A percentile compares a stretch with the other conserved stretches of the same genome.
phyloP scores from a whole-genome alignment of 805 yeast genomes.

The Candida loeiensis region DNA sequence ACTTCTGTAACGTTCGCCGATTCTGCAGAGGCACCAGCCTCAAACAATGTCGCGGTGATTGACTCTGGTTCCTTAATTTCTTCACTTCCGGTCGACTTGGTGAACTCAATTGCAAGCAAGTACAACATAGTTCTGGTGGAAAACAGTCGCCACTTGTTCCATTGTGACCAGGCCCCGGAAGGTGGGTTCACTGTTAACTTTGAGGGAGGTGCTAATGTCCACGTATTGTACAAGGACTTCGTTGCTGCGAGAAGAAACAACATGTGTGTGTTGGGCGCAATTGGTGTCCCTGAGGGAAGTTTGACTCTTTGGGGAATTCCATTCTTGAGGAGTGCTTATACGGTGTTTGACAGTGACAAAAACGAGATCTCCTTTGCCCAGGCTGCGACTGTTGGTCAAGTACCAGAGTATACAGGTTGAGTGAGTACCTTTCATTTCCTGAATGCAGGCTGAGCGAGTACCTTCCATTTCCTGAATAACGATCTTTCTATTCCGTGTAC shows the following conservation, averaged over 20 bases:
- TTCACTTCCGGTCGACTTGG: slow-evolving; percentile 4
- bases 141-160: neutral
- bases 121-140: neutral
- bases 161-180: slow-evolving; percentile 2
- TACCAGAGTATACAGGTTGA: too few species aligned
- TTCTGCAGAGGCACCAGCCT: neutral
- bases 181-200: slow-evolving; percentile 6
- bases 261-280: neutral
- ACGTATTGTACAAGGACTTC: slow-evolving; percentile 4
- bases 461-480: too few species aligned
- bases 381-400: slow-evolving; percentile 5
- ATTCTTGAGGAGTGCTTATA: slow-evolving; percentile 24
- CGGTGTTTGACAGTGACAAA: slow-evolving; percentile 25
- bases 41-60: neutral
- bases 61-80: slow-evolving; percentile 4
- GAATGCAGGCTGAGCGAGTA: too few species aligned
- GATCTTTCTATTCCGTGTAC: too few species aligned
- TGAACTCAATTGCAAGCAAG: neutral
- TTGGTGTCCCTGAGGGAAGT: neutral
- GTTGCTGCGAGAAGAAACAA: neutral
- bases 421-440: too few species aligned
- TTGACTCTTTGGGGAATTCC: slow-evolving; percentile 21
- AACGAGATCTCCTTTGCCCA: slow-evolving; percentile 23
- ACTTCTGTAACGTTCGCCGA: neutral
- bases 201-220: slow-evolving; percentile 3